Evolutionary conservation across 176 grass and related monocot genomes (phyloP).

Genomic region (Pontederia crassipes): DNA sequence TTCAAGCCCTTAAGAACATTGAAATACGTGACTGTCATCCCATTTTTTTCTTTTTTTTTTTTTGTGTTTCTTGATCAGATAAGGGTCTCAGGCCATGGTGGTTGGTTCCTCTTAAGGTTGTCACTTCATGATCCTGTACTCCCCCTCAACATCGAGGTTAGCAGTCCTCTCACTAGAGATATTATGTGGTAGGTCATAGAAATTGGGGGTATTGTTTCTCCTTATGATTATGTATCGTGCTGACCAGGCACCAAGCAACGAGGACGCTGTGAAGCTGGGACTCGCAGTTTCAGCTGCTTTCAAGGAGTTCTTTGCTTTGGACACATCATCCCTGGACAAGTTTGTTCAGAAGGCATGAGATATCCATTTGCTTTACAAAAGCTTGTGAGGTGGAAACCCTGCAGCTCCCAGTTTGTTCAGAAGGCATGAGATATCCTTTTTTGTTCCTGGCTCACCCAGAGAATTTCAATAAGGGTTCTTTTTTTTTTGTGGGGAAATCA

Average conservation of each 20-base stretch:
- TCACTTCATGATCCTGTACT: conserved; percentile 99
- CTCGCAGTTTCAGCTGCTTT: conserved; percentile 47
- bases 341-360: conserved; percentile 38
- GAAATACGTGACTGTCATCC: conserved; percentile 1
- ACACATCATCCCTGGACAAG: conserved; percentile 43
- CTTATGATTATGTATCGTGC: neutral
- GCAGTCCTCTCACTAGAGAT: neutral
- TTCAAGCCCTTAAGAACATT: neutral
- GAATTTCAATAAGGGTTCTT: no score
- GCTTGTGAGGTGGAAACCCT: no score
- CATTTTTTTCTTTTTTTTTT: neutral
- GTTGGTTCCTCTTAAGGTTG: conserved; percentile 87
- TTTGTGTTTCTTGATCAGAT: conserved; percentile 37
- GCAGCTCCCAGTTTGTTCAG: no score
- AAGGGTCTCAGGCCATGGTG: conserved; percentile 89
- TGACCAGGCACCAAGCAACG: conserved; percentile 51
- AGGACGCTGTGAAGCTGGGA: conserved; percentile 62
- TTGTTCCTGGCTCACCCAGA: no score
- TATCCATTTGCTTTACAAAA: neutral
- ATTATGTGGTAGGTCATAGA: neutral
- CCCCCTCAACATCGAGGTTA: conserved; percentile 91
- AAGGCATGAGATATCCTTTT: no score
- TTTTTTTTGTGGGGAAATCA: no score
- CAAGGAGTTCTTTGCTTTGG: conserved; percentile 65
- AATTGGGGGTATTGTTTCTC: neutral